Percentiles rank a stretch among this genome's conserved stretches.
Conservation (phyloP, 2,329 filamentous ascomycete species). For the Ceratocystis lukuohia region DNA sequence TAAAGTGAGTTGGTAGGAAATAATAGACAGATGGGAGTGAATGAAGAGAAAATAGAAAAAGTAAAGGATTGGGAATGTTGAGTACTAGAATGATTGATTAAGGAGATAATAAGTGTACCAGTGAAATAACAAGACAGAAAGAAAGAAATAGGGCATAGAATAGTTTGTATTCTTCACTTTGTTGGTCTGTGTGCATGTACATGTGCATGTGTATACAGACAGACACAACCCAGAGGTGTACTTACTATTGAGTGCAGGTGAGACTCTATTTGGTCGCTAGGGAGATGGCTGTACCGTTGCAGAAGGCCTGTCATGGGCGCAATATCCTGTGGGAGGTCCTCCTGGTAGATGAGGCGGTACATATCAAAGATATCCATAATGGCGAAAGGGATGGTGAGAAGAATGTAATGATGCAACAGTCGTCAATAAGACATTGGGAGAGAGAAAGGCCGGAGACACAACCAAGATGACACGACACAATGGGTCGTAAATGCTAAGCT, state of each 20-base stretch:
- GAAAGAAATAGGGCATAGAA: background rate
- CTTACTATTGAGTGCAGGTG: constrained; percentile 21
- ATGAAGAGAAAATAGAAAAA: too few species aligned
- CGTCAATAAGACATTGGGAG: background rate
- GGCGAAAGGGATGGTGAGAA: background rate
- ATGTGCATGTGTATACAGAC: background rate
- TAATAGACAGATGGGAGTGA: too few species aligned
- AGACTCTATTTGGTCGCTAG: constrained; percentile 26
- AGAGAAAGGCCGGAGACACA: background rate
- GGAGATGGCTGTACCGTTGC: constrained; percentile 29
- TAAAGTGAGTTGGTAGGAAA: too few species aligned
- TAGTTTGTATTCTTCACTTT: background rate
- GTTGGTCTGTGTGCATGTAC: background rate
- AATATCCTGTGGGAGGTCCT: constrained; percentile 28
- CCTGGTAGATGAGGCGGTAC: constrained; percentile 21
- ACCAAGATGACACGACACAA: background rate
- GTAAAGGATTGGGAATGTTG: too few species aligned
- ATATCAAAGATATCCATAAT: constrained; percentile 20
- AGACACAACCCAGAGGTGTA: background rate
- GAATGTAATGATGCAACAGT: background rate
- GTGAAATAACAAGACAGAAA: background rate
- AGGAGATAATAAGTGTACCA: too few species aligned
- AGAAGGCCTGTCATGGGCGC: constrained; percentile 29
- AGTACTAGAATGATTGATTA: too few species aligned
- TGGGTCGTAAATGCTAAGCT: too few species aligned